Base-by-base conservation (phyloP, 1,284 basidiomycete genomes). In the Phellopilus nigrolimitatus region DNA sequence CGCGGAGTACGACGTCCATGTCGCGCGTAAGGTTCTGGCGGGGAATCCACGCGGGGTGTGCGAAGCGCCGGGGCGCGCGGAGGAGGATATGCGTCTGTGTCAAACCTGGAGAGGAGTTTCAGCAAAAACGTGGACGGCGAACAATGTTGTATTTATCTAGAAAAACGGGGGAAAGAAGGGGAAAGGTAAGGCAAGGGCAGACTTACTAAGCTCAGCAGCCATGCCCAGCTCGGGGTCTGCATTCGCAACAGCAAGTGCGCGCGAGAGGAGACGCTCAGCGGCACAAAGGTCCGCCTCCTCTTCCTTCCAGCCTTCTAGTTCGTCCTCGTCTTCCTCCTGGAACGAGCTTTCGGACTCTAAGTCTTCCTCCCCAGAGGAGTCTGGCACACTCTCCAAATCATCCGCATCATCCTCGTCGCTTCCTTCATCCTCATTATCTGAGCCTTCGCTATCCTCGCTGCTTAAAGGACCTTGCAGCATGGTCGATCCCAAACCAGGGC, bases 1-100 rank as follows among this genome's bases (percentile, higher is more conserved):
- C 69, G 0, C 61, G 55, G 4, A 78, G 60, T 8, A 61, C 60
- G 0, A 63, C 62, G 13, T 78, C 73, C 51, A 82, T 61, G 25
- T 69, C 17, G 63, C 51, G 6, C 15, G 64, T 59, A 22, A 78
- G 57, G 58, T 78, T 81, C 63, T 85, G 85, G n/a, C 76, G 73
- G 1, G 86, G 86, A 22, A 79, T 67, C 87, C 87, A 90, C 1
- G 80, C 73, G 0, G 86, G 81, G 57, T 90, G 86, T 6, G 62
- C 57, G 63, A 89, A 89, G 19, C 80, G 71, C 8, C 87, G 71
- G 0, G 86, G 87, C 0, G 86, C 86, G 33, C 79, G 82, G 24
- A 90, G 66, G 25, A 86, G 70, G 47, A 89, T 67, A 56, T 88
- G 82, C 1, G 76, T 84, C 53, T 85, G 82, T 0, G 84, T 84